Base-by-base conservation (phyloP, 495 filamentous ascomycete genomes). In the Xylaria flabelliformis region DNA sequence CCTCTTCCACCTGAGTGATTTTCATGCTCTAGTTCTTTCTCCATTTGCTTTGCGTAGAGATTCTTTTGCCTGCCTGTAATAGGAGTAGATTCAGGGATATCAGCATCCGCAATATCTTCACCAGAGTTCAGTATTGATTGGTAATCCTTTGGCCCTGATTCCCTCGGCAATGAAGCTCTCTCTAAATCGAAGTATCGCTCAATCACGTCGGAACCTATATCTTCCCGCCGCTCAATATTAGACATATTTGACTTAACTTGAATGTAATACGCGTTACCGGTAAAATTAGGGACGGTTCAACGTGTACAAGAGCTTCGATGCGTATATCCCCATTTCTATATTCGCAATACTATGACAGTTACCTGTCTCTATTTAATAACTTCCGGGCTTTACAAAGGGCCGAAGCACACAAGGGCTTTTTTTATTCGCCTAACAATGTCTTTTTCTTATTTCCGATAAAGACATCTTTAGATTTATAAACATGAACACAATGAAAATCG, bases 171-270 rank as follows among this genome's bases (percentile, higher is more conserved):
- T 15, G 63, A 65, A 26, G 63, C 63, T 50, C 8, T 10, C 15
- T 65, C 63, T 4, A 65, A 26, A 26, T 65, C 41, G 41, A 65
- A 65, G 19, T 65, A 65, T 7, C 4, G 42, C 24, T 65, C 63
- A 34, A 65, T 50, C 24, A 65, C 17, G 26, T 44, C 4, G 39
- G 2, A 64, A 6, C 7, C 53, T 24, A 21, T 9, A n/a, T 64
- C 21, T 15, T 24, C 39, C 36, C 7, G 12, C 61, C 44, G 36
- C 15, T 24, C 39, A 44, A 4, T 39, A 26, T 42, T 6, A 21
- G 21, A 44, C 29, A 63, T 63, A 26, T 44, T 6, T 10, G 13
- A 15, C 12, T 26, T 44, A 7, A 10, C n/a, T 41, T 44, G 6
- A 1, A 41, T 41, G 1, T 6, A 13, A 42, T 13, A 21, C 17